Evolutionary conservation across 495 filamentous ascomycete species (phyloP).

Genomic region (Xylaria venustula): DNA sequence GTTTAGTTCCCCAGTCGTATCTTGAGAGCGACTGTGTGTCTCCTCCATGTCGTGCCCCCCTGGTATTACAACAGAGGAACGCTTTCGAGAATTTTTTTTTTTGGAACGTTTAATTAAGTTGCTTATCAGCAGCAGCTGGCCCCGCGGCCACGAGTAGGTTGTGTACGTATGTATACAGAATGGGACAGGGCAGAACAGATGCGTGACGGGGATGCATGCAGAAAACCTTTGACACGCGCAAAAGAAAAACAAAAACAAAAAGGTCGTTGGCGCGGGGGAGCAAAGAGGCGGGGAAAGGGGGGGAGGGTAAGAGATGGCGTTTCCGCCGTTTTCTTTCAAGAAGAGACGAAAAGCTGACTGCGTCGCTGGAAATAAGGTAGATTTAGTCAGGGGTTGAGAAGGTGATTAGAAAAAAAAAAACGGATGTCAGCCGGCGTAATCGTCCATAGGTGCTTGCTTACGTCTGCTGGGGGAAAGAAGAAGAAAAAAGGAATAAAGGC

Average conservation of each 20-base stretch:
- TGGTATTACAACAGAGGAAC: too few relatives aligned
- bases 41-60: slow-evolving; percentile 4
- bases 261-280: not conserved
- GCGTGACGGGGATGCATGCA: slow-evolving; percentile 10
- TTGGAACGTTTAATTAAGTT: slow-evolving; percentile 1
- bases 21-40: not conserved
- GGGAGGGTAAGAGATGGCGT: not conserved
- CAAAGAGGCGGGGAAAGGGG: not conserved
- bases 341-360: too few relatives aligned
- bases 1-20: not conserved
- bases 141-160: slow-evolving; percentile 3
- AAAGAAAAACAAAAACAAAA: slow-evolving; percentile 1
- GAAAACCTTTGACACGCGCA: not conserved
- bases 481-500: not conserved
- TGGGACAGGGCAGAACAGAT: too few relatives aligned
- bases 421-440: slow-evolving; percentile 8
- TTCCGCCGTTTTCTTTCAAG: slow-evolving; percentile 11
- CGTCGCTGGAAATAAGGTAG: not conserved
- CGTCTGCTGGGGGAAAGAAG: not conserved
- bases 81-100: too few relatives aligned
- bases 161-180: not conserved
- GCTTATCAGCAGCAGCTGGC: not conserved
- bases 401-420: not conserved
- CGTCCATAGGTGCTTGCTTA: not conserved
- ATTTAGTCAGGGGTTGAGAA: not conserved